phyloP scores from a whole-genome alignment of 495 filamentous ascomycete species.

The Penicillium waksmanii region DNA sequence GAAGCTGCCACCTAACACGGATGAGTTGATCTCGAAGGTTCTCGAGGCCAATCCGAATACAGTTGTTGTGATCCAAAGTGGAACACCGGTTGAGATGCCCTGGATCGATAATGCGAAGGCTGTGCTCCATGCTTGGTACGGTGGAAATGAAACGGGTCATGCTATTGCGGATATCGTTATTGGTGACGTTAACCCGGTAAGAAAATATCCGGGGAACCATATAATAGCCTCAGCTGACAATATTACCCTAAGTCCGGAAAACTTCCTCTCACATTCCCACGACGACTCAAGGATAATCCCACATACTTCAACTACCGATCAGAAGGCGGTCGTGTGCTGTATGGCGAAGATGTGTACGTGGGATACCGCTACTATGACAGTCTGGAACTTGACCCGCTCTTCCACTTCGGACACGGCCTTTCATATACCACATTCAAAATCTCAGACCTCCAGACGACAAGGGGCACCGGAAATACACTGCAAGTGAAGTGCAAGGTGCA shows the following conservation, averaged over 20 bases:
- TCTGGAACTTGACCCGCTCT: conserved; percentile 60
- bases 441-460: conserved; percentile 46
- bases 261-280: conserved; percentile 63
- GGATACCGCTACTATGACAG: conserved; percentile 81
- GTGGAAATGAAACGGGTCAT: conserved; percentile 63
- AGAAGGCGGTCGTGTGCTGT: conserved; percentile 70
- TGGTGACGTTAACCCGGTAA: conserved; percentile 54
- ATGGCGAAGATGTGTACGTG: conserved; percentile 76
- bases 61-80: conserved; percentile 77
- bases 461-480: conserved; percentile 9
- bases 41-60: conserved; percentile 68
- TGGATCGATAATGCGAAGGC: conserved; percentile 70
- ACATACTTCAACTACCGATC: conserved; percentile 73
- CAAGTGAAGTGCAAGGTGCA: conserved; percentile 1
- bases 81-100: conserved; percentile 79
- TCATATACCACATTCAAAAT: conserved; percentile 77
- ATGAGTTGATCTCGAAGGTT: conserved; percentile 69
- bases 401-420: conserved; percentile 81
- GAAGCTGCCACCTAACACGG: conserved; percentile 72
- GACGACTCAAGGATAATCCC: conserved; percentile 65
- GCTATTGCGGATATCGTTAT: conserved; percentile 62
- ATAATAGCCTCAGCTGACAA: background rate
- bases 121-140: conserved; percentile 70
- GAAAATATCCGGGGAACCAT: background rate
- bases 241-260: conserved; percentile 42